Percentiles rank a stretch among this genome's conserved stretches.
phyloP scores from a whole-genome alignment of 495 filamentous ascomycete species.

The Astrothelium subdiscretum region DNA sequence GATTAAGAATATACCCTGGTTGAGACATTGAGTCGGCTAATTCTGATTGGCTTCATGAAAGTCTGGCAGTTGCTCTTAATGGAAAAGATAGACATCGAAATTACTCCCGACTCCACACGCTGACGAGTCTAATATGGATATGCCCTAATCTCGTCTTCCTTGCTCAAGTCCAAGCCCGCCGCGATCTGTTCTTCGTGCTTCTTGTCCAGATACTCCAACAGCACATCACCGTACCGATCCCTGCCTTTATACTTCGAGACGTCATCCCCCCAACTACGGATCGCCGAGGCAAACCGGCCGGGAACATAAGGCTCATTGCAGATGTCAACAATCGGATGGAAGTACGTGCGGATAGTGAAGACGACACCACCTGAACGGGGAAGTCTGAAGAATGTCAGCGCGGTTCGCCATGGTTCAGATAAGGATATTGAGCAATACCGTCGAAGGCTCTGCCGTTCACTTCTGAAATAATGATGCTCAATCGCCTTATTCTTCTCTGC shows the following conservation, averaged over 20 bases:
- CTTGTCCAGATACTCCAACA: constrained; percentile 72
- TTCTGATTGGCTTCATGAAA: too few relatives aligned
- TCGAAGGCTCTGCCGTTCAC: constrained; percentile 66
- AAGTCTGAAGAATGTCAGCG: constrained; percentile 26
- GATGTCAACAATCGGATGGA: constrained; percentile 30
- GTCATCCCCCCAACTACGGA: constrained; percentile 76
- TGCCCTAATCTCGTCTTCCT: constrained; percentile 22
- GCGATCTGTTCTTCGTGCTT: constrained; percentile 69
- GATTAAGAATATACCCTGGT: too few relatives aligned
- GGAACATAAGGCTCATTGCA: constrained; percentile 29
- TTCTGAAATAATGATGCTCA: constrained; percentile 65
- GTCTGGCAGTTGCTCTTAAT: too few relatives aligned
- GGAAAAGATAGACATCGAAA: background rate
- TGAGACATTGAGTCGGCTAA: too few relatives aligned
- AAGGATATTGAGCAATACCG: constrained; percentile 24
- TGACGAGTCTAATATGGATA: constrained; percentile 10
- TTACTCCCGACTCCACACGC: background rate
- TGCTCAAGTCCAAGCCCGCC: constrained; percentile 35
- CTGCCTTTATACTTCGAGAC: constrained; percentile 75
- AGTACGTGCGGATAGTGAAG: constrained; percentile 34
- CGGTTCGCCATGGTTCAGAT: background rate
- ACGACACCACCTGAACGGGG: constrained; percentile 62
- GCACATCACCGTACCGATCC: constrained; percentile 64
- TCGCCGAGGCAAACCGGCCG: constrained; percentile 27
- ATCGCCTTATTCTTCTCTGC: constrained; percentile 69